Conservation (phyloP, 1,284 basidiomycete species). For the Psilocybe mexicana region DNA sequence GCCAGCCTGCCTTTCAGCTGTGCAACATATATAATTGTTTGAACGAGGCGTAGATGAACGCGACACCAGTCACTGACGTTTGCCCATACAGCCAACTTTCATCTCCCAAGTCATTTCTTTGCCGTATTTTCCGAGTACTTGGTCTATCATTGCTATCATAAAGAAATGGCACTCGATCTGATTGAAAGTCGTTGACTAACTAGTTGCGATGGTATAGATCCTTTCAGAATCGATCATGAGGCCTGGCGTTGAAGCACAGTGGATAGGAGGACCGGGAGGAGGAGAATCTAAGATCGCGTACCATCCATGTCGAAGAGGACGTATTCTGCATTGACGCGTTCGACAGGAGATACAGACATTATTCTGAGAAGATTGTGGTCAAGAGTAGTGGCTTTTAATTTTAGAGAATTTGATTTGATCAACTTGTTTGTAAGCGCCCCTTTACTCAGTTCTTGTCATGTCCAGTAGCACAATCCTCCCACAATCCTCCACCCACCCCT, state of each 20-base stretch:
- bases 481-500: neutral
- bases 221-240: slow-evolving; percentile 72
- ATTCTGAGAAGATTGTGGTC: neutral
- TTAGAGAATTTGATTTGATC: neutral
- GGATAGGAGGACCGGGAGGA: slow-evolving; percentile 1
- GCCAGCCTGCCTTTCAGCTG: slow-evolving; percentile 67
- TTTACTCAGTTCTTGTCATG: neutral
- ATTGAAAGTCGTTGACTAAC: slow-evolving; percentile 38
- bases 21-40: too few species aligned
- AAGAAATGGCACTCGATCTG: neutral
- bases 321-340: slow-evolving; percentile 52
- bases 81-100: slow-evolving; percentile 82
- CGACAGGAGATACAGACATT: slow-evolving; percentile 4
- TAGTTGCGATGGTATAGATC: slow-evolving; percentile 76
- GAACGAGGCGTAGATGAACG: neutral
- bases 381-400: neutral
- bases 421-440: neutral
- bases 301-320: slow-evolving; percentile 85
- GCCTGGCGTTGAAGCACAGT: slow-evolving; percentile 29
- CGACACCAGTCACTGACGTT: slow-evolving; percentile 50
- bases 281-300: slow-evolving; percentile 22
- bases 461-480: neutral
- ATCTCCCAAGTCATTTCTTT: slow-evolving; percentile 82
- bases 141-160: slow-evolving; percentile 45
- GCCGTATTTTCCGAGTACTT: slow-evolving; percentile 70